These are phyloP conservation scores for Perkinsus chesapeaki DNA, from an alignment of 169 alveolate genomes.

Conservation along the genomic window DNA sequence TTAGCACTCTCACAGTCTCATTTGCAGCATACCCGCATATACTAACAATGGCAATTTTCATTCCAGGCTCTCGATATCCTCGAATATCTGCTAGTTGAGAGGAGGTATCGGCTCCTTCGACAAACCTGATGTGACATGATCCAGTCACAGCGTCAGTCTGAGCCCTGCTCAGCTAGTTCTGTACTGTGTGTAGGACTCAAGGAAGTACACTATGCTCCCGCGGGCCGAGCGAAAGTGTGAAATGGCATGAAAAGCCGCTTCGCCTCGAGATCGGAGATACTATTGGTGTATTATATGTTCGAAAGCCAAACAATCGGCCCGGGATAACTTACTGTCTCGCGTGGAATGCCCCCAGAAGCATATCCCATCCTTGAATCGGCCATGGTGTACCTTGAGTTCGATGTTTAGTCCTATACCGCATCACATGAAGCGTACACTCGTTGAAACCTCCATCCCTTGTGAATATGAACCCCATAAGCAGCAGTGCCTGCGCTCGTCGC, in stretches of 20 bases:
- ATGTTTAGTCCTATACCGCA: background rate
- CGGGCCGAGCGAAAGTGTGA: too few species aligned
- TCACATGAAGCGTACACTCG: conserved; percentile 1
- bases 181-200: too few species aligned
- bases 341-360: background rate
- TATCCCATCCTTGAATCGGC: conserved; percentile 12
- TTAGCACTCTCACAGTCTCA: conserved; percentile 2
- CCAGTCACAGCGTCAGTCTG: too few species aligned
- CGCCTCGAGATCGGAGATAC: too few species aligned
- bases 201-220: too few species aligned
- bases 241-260: too few species aligned
- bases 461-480: conserved; percentile 1
- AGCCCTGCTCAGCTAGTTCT: too few species aligned
- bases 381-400: background rate
- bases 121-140: too few species aligned
- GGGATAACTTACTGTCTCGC: background rate
- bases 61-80: background rate
- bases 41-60: background rate
- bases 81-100: background rate
- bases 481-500: background rate
- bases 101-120: background rate
- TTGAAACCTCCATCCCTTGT: background rate
- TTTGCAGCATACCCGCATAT: conserved; percentile 10
- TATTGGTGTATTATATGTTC: too few species aligned
- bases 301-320: too few species aligned